phyloP scores from a whole-genome alignment of 1,139 yeast genomes.

The Arxiozyma bovina region DNA sequence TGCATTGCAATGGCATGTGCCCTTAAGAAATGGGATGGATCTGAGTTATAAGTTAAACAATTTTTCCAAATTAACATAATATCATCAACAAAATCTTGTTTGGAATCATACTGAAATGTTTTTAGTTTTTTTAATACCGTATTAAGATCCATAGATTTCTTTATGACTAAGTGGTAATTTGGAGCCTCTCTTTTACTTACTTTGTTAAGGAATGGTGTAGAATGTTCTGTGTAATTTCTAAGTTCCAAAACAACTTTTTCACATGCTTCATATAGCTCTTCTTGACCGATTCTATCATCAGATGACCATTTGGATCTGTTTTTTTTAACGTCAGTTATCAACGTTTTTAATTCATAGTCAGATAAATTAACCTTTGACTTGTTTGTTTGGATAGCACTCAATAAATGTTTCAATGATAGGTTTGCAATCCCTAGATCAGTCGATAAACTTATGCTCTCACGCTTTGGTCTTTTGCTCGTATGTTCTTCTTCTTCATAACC shows the following conservation, averaged over 20 bases:
- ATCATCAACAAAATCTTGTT: constrained; percentile 85
- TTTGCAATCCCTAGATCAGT: constrained; percentile 75
- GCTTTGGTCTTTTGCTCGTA: constrained; percentile 19
- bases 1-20: constrained; percentile 96
- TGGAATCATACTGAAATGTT: constrained; percentile 68
- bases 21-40: constrained; percentile 84
- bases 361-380: constrained; percentile 66
- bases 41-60: constrained; percentile 87
- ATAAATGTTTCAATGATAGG: constrained; percentile 68
- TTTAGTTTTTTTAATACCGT: constrained; percentile 88
- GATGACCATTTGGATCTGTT: constrained; percentile 96
- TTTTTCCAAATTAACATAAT: constrained; percentile 92
- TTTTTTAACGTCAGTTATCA: constrained; percentile 86
- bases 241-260: constrained; percentile 88
- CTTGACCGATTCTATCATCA: constrained; percentile 92
- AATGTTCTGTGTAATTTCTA: constrained; percentile 89
- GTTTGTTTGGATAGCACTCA: constrained; percentile 67
- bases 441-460: constrained; percentile 23
- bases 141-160: constrained; percentile 92
- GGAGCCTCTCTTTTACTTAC: constrained; percentile 98
- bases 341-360: constrained; percentile 76
- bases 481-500: constrained; percentile 9
- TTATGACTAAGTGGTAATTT: constrained; percentile 80
- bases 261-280: constrained; percentile 93
- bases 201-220: constrained; percentile 88